Evolutionary conservation across 1,284 basidiomycete species (phyloP), one percentile per base, ranked within the genome.

Genomic region (Cutaneotrichosporon arboriforme): DNA sequence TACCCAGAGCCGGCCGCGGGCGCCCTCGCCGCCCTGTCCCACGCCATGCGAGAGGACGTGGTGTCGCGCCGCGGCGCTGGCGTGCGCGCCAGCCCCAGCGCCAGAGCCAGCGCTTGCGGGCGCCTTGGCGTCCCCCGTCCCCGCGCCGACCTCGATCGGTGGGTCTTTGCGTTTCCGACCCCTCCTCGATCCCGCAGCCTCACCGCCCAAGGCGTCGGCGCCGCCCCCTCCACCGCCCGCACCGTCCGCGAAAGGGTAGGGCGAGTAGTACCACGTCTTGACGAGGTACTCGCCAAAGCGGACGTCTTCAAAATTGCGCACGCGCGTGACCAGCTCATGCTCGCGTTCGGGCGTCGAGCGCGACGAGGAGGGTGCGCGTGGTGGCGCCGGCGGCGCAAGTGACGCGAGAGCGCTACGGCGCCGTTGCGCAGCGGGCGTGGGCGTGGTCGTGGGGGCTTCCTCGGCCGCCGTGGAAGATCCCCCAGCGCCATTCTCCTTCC

Each of bases 261-360:
- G 89, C 2, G 89, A 91, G 71, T 86, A 90, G 75, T 91, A 90
- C 72, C 74, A 74, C n/a, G 73, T 74, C 39, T 68, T 65, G 50
- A 76, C 66, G 22, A 70, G 57, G 47, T 72, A 74, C 52, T 69
- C 67, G 20, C 69, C 69, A 54, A 72, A 72, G 8, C 73, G 62
- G n/a, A 74, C 73, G 46, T 71, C 67, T 26, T 70, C 70, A 48
- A 74, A 76, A 61, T 76, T 76, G 20, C 72, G 55, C 17, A 73
- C 69, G 38, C 66, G 56, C 3, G 69, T 73, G 58, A 71, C 61
- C 3, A 60, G 48, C 2, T 66, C 72, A 51, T 72, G 70, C 55
- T 75, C 70, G 33, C 67, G 47, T 33, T 69, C 68, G 0, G 68
- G 70, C 0, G 66, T 66, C 4, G 67, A 69, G 3, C 39, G 48